Evolutionary conservation across 2,329 filamentous ascomycete genomes (phyloP).

Genomic region (Phoma sp.): DNA sequence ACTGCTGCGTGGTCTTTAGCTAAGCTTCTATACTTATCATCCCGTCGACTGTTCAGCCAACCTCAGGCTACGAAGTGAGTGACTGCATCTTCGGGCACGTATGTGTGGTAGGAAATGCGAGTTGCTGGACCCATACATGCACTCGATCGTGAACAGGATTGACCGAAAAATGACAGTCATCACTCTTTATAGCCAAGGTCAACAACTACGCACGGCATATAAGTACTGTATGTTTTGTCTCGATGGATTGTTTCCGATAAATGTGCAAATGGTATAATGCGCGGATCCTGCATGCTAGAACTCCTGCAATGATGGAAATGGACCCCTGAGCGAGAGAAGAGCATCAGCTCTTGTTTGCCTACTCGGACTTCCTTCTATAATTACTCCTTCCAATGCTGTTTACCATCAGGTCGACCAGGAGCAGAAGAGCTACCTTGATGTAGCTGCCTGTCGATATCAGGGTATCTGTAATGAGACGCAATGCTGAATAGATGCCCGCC

Average conservation of each 20-base stretch:
- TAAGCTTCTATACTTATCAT: not conserved
- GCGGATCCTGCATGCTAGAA: constrained; percentile 12
- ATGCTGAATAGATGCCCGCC: not conserved
- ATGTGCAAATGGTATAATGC: constrained; percentile 22
- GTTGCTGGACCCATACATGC: no score
- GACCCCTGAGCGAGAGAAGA: not conserved
- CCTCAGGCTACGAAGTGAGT: not conserved
- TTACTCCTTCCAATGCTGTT: constrained; percentile 1
- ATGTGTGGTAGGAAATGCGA: no score
- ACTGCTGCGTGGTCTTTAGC: constrained; percentile 7
- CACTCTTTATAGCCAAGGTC: no score
- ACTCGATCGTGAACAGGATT: no score
- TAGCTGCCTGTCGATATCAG: not conserved
- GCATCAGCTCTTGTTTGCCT: not conserved
- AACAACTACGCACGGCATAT: not conserved
- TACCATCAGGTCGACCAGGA: not conserved
- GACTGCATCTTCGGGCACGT: no score
- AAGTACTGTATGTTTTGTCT: not conserved
- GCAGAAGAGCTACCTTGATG: not conserved
- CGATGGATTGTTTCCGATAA: constrained; percentile 3
- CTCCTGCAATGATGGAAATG: constrained; percentile 16
- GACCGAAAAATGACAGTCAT: no score
- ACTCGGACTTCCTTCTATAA: constrained; percentile 1
- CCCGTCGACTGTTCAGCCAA: constrained; percentile 4
- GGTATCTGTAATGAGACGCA: not conserved